Evolutionary conservation across 202 grass and related monocot genomes (phyloP), one percentile per base, ranked within the genome.

Genomic region (Musa balbisiana): DNA sequence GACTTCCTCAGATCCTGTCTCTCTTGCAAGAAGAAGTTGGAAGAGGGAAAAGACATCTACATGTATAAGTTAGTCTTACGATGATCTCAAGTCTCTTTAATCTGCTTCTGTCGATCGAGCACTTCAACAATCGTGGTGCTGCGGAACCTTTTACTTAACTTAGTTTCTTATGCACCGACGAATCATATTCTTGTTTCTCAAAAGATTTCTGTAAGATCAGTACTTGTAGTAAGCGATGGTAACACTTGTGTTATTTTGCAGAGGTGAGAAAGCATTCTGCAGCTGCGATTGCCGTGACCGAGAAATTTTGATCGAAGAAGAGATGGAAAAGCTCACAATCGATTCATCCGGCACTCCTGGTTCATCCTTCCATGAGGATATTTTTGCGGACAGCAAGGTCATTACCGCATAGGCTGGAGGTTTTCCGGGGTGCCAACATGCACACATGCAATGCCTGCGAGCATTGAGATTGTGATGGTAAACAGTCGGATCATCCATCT

Each of bases 181-280:
- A 11, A 16, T 15, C 49, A 27, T 0, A 17, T 15, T 49, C 16
- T 17, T 17, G 43, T 70, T 53, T 60, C 60, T 21, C 13, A 53
- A 24, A 25, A 78, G 25, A 49, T 24, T 33, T 33, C 3, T 33
- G 4, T 33, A 33, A 11, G 43, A 16, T 53, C 78, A 22, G 54
- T 60, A 60, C 1, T 19, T 0, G 54, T 10, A 13, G 8, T 10
- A 9, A 16, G 11, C 1, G 1, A 24, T 22, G 2, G 26, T n/a
- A 55, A 20, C 8, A 64, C 2, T 55, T 70, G 11, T 59, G n/a
- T 14, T 70, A 26, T 16, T 1, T 64, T 81, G 80, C 87, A 99
- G 96, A 50, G 96, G 96, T 1, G 96, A 99, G 85, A 95, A 95
- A 62, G 91, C 91, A 77, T 99, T 99, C 84, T 99, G 96, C 85